phyloP scores from a whole-genome alignment of 2,329 filamentous ascomycete genomes.

The Stagonosporopsis tanaceti region DNA sequence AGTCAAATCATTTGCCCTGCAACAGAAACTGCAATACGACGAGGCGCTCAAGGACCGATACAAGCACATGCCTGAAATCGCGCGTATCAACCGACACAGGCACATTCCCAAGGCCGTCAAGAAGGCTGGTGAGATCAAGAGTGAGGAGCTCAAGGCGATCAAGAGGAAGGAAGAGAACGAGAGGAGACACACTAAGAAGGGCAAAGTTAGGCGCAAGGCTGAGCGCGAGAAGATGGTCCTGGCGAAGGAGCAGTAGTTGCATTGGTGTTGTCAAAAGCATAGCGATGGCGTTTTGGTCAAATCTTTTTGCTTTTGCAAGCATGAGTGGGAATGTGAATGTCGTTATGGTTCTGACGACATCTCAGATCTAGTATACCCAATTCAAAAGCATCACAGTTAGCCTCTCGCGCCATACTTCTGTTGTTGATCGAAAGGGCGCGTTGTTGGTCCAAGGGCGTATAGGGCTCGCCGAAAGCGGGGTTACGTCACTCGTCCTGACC shows the following conservation, averaged over 20 bases:
- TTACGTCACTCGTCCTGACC: conserved; percentile 14
- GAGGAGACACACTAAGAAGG: conserved; percentile 87
- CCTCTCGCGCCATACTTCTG: not conserved
- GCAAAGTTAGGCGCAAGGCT: conserved; percentile 73
- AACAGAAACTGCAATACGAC: conserved; percentile 92
- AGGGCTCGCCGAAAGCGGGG: not conserved
- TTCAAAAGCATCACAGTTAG: not conserved
- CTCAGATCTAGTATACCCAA: conserved; percentile 11
- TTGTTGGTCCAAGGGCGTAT: not conserved
- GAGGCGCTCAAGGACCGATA: conserved; percentile 83
- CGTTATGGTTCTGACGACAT: not conserved
- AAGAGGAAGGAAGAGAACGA: conserved; percentile 95
- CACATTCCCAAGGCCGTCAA: conserved; percentile 93
- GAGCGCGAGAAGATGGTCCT: conserved; percentile 95
- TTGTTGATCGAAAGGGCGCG: not conserved
- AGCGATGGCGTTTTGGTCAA: conserved; percentile 43
- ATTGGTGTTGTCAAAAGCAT: conserved; percentile 33
- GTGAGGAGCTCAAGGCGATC: conserved; percentile 83
- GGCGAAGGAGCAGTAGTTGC: conserved; percentile 65
- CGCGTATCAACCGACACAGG: conserved; percentile 86
- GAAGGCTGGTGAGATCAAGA: conserved; percentile 96
- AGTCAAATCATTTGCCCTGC: conserved; percentile 83
- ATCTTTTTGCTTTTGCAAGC: conserved; percentile 10
- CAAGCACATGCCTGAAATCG: conserved; percentile 95
- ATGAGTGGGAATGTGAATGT: not conserved